A percentile compares a stretch with the other conserved stretches of the same genome.
These are phyloP conservation scores for Elaeis guineensis DNA, from an alignment of 176 grass and related monocot species.

Conservation along the genomic window DNA sequence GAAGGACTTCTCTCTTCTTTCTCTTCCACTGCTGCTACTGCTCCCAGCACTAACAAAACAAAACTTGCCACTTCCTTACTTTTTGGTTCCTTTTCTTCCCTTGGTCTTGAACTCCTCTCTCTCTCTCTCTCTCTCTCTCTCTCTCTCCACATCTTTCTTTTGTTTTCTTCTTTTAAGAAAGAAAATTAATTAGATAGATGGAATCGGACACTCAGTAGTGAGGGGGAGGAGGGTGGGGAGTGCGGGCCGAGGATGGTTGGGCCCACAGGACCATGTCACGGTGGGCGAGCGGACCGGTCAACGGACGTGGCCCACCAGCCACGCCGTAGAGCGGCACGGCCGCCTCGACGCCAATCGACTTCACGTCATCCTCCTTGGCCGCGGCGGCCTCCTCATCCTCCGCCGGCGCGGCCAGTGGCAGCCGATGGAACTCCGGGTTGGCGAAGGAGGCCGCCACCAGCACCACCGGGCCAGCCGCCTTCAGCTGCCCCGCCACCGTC, in stretches of 20 bases:
- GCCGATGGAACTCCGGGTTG: constrained; percentile 47
- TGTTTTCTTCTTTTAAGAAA: no score
- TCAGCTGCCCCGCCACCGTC: constrained; percentile 52
- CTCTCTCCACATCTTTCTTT: no score
- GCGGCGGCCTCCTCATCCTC: not conserved
- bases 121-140: no score
- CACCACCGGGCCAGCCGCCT: constrained; percentile 37
- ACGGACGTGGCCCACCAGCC: not conserved
- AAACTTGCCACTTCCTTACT: no score
- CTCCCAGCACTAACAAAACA: no score
- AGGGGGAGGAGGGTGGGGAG: not conserved
- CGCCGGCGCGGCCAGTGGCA: constrained; percentile 19
- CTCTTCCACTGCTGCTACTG: no score
- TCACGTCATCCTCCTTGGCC: not conserved
- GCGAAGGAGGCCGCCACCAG: constrained; percentile 61
- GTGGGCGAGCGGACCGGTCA: constrained; percentile 12
- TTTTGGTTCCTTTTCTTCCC: no score
- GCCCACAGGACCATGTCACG: constrained; percentile 16
- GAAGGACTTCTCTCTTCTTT: no score
- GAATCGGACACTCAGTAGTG: no score
- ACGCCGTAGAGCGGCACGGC: not conserved
- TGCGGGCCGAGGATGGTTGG: not conserved
- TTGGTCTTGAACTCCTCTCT: no score
- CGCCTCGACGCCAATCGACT: not conserved
- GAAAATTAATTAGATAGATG: no score